Percentiles rank a stretch among this genome's conserved stretches.
These are phyloP conservation scores for Solanum hybrid DNA, from an alignment of 305 asterid genomes.

Conservation along the genomic window DNA sequence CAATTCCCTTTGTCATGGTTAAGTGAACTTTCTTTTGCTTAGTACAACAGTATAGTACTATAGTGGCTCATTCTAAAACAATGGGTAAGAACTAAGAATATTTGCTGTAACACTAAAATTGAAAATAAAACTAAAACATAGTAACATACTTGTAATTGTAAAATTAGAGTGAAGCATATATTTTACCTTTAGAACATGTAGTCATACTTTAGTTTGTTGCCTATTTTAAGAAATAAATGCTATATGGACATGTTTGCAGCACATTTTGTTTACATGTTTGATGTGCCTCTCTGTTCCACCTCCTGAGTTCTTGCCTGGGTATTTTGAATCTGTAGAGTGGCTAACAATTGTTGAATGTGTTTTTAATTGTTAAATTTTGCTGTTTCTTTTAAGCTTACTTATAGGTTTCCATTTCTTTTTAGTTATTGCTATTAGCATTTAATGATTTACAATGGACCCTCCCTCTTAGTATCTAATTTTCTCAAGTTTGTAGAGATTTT, in stretches of 20 bases:
- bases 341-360: neutral
- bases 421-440: neutral
- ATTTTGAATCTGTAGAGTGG: neutral
- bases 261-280: neutral
- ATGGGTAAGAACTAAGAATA: neutral
- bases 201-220: neutral
- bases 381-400: too few species aligned
- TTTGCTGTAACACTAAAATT: neutral
- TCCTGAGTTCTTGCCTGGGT: neutral
- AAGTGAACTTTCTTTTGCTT: neutral
- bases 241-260: neutral
- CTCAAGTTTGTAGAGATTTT: neutral
- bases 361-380: neutral
- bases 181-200: neutral
- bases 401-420: neutral
- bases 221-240: neutral
- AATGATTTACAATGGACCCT: neutral
- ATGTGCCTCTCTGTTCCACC: neutral
- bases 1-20: neutral
- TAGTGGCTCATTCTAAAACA: neutral
- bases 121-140: neutral
- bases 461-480: neutral
- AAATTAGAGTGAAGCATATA: neutral
- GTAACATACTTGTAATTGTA: neutral
- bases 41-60: neutral